These are phyloP conservation scores for Periconia digitata DNA, from an alignment of 2,329 filamentous ascomycete genomes.

Conservation along the genomic window DNA sequence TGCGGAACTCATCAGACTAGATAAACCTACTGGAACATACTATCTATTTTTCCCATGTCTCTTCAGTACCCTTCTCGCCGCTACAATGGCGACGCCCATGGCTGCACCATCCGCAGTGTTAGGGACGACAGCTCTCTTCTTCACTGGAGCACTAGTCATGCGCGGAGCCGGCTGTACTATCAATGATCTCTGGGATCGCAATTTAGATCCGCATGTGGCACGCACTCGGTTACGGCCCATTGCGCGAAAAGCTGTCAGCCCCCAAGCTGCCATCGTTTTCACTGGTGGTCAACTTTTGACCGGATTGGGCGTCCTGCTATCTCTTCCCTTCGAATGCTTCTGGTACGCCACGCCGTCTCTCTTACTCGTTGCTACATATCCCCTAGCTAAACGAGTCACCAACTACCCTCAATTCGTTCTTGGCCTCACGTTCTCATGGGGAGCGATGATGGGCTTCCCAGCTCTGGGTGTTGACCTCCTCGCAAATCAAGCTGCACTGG, in stretches of 20 bases:
- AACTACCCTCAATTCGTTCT: conserved; percentile 85
- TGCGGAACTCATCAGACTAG: conserved; percentile 76
- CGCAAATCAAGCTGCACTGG: conserved; percentile 61
- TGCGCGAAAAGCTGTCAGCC: conserved; percentile 74
- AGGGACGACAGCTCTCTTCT: conserved; percentile 68
- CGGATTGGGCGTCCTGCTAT: conserved; percentile 72
- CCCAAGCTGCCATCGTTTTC: conserved; percentile 70
- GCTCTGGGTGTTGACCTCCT: conserved; percentile 78
- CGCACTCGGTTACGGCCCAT: conserved; percentile 79
- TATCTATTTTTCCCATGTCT: conserved; percentile 86
- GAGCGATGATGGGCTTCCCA: conserved; percentile 84
- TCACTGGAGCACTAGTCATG: conserved; percentile 78
- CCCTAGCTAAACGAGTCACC: conserved; percentile 81
- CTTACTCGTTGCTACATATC: conserved; percentile 72
- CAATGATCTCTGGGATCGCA: conserved; percentile 88
- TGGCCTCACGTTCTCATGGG: conserved; percentile 86
- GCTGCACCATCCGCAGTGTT: conserved; percentile 62
- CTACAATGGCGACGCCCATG: conserved; percentile 66
- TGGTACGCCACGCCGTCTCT: conserved; percentile 78
- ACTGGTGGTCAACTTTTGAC: conserved; percentile 73
- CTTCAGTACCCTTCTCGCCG: conserved; percentile 80
- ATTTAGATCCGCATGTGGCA: conserved; percentile 78
- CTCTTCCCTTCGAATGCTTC: conserved; percentile 73
- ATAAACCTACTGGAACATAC: conserved; percentile 80
- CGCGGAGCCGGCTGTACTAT: conserved; percentile 85